Evolutionary conservation across 2,329 filamentous ascomycete species (phyloP), one percentile per base, ranked within the genome.

Genomic region (Arthroderma sp.): DNA sequence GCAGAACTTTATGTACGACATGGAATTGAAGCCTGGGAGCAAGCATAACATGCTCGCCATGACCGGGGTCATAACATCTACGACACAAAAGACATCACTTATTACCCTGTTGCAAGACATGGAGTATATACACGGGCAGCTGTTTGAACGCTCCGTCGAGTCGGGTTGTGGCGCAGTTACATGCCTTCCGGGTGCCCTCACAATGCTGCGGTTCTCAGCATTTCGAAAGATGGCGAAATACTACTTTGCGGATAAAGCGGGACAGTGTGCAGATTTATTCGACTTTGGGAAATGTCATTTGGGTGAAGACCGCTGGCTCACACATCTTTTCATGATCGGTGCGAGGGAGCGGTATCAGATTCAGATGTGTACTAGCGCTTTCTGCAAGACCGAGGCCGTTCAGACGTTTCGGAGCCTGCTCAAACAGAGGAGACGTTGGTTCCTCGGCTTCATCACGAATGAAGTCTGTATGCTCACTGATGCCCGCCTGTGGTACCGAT

Each of bases 381-480:
- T 96, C 62, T 96, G 91, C 75, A 96, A 96, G 67, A 96, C 91
- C 0, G 89, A 96, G 64, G 89, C 91, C 27, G 89, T 95, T 11
- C 87, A 94, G 65, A 87, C 83, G 2, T 88, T 88, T 63, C 68
- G 69, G 46, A 87, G 83, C 54, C 75, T 98, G 39, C 73, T 95
- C 61, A 95, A 96, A 71, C 91, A 98, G 68, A 81, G 91, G 48
- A 82, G 89, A 45, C 77, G 91, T 59, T 98, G 91, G 91, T 96
- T 96, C 62, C 72, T 96, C 37, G 89, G 89, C 29, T 95, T 94
- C 65, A 88, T 96, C 66, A 95, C 89, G 10, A 98, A 98, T 63
- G 89, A 96, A 63, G 89, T 87, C 5, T 95, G 88, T 68, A 95
- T 96, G 91, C 71, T 98, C 67, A 96, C 91, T 1, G 89, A 96